Evolutionary conservation across 148 eudicot species (phyloP), one percentile per base, ranked within the genome.

Genomic region (Diospyros lotus): DNA sequence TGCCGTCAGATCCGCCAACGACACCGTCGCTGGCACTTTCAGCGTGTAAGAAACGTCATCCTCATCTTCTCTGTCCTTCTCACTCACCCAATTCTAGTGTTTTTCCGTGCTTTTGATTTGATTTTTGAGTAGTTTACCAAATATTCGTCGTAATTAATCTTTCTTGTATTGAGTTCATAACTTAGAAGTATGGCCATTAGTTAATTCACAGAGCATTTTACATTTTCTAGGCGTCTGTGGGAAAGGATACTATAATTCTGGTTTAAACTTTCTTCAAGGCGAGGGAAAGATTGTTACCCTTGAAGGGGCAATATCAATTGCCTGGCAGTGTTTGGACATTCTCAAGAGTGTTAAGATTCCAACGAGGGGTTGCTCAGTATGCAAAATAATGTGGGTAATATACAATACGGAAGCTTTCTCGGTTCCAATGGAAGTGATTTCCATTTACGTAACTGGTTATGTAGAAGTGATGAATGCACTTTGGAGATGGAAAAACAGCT

Each of bases 1-100:
- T n/a, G 98, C 98, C n/a, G 95, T 92, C 39, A 79, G 97, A 69
- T 87, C 96, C 65, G 97, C 96, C 43, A 94, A 92, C 78, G 96
- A 94, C 53, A 81, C 92, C 68, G 96, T 92, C 66, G 77, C 97
- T 54, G 97, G 97, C 69, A 94, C 98, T 43, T 94, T 94, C 78
- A 81, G 76, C 46, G 92, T 87, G 98, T 92, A 81, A 84, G 97
- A 28, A 28, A 28, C 44, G 28, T 41, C 68, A 13, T 28, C 48
- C 13, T 10, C 64, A 28, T 42, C 15, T 42, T 5, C 59, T 39
- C 71, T 65, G 0, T 48, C 52, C 8, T 48, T 48, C 28, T 28
- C 28, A 28, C 28, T 28, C 44, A 4, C 13, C 42, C 18, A 8
- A 41, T 68, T 58, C 55, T 48, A 41, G 42, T 53, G 54, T 45